Evolutionary conservation across 2,329 filamentous ascomycete genomes (phyloP).

Genomic region (Fusarium udum): DNA sequence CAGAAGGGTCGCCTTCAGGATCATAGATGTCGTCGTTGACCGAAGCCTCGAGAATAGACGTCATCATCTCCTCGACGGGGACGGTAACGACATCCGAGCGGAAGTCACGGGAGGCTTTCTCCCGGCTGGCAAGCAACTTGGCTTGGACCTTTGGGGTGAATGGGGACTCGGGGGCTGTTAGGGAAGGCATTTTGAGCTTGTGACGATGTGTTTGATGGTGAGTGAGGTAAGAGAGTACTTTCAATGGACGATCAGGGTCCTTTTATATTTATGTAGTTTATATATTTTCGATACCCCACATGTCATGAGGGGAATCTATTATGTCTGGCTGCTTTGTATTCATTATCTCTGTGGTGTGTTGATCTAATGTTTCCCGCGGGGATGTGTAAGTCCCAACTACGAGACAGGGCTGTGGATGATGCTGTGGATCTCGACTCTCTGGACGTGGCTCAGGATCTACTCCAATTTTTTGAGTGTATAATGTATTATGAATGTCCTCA

Average conservation of each 20-base stretch:
- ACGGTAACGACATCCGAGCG: slow-evolving; percentile 44
- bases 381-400: neutral
- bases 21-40: slow-evolving; percentile 45
- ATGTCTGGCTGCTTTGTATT: neutral
- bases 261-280: neutral
- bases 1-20: slow-evolving; percentile 39
- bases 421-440: neutral
- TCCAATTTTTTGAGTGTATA: neutral
- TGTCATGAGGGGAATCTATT: neutral
- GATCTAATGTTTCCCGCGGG: slow-evolving; percentile 19
- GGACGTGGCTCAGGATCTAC: neutral
- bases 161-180: slow-evolving; percentile 10
- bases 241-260: neutral
- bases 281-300: neutral
- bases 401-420: neutral
- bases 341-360: slow-evolving; percentile 9
- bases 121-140: slow-evolving; percentile 10
- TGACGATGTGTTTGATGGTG: neutral
- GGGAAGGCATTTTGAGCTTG: slow-evolving; percentile 12
- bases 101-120: slow-evolving; percentile 40
- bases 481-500: no score
- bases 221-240: neutral
- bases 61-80: slow-evolving; percentile 42
- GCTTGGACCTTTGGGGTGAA: slow-evolving; percentile 24
- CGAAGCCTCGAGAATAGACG: slow-evolving; percentile 42